Percentiles rank a stretch among this genome's conserved stretches.
These are phyloP conservation scores for Russula virescens DNA, from an alignment of 768 basidiomycete species.

Conservation along the genomic window DNA sequence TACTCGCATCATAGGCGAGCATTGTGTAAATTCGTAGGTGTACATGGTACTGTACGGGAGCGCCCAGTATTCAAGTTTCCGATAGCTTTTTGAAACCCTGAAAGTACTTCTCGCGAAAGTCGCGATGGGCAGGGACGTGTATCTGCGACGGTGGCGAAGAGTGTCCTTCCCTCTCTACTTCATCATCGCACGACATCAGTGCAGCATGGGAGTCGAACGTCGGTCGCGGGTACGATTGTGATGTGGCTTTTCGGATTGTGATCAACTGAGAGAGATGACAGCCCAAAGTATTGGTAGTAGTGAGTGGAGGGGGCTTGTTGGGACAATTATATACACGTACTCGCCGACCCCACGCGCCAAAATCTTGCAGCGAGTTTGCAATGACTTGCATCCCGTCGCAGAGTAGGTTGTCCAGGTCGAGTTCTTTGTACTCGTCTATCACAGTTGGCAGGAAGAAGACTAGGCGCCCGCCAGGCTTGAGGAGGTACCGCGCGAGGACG, in stretches of 20 bases:
- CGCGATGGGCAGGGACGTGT: conserved; percentile 78
- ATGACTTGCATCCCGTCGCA: conserved; percentile 86
- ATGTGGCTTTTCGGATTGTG: conserved; percentile 72
- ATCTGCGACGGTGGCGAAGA: neutral
- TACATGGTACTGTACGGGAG: neutral
- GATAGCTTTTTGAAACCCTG: conserved; percentile 60
- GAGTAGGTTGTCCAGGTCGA: conserved; percentile 74
- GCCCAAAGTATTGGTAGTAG: too few species aligned
- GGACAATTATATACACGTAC: conserved; percentile 41
- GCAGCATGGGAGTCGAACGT: conserved; percentile 40
- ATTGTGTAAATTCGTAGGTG: neutral
- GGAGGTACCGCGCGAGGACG: conserved; percentile 69
- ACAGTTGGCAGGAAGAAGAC: conserved; percentile 96
- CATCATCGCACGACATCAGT: neutral
- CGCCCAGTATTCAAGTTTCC: neutral
- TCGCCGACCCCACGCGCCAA: conserved; percentile 91
- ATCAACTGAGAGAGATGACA: conserved; percentile 61
- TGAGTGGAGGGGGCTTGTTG: neutral
- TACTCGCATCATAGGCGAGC: too few species aligned
- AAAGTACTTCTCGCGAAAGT: conserved; percentile 87
- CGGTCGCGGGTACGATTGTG: conserved; percentile 44
- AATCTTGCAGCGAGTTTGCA: conserved; percentile 86
- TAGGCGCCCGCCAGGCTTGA: conserved; percentile 80
- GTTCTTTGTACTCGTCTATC: conserved; percentile 81
- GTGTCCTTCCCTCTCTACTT: neutral